Conservation (phyloP, 176 grass and related monocot species). For the Puya raimondii region DNA sequence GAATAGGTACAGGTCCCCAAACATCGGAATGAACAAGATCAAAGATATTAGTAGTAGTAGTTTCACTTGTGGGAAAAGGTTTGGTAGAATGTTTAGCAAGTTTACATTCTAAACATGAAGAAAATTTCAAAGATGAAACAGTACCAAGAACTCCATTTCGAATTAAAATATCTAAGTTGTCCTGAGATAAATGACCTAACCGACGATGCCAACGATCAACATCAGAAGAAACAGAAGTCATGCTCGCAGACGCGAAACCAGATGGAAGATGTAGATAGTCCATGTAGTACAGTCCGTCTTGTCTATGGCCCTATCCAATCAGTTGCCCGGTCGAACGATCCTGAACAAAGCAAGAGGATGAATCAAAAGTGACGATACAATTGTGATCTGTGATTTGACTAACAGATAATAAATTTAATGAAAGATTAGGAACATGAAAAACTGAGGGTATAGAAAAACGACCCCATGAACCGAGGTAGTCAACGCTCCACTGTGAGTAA, state of each 20-base stretch:
- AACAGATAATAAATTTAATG: no score
- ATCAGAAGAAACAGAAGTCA: neutral
- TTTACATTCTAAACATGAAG: neutral
- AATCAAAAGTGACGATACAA: no score
- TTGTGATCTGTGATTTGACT: no score
- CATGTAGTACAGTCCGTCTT: no score
- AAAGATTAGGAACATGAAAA: neutral
- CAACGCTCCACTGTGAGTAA: neutral
- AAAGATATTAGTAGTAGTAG: neutral
- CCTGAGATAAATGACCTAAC: neutral
- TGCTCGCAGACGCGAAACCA: neutral
- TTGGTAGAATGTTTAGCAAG: neutral
- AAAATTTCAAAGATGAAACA: neutral
- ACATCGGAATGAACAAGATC: neutral
- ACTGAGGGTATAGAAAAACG: neutral
- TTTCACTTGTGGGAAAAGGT: neutral
- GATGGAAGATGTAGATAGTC: no score
- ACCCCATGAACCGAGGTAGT: neutral
- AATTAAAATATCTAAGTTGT: neutral
- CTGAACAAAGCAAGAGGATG: no score
- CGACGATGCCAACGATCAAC: neutral
- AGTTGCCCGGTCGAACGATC: no score
- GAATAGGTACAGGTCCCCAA: neutral
- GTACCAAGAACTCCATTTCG: no score
- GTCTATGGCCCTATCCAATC: no score